A percentile compares a stretch with the other conserved stretches of the same genome.
These are phyloP conservation scores for Xylaria nigripes DNA, from an alignment of 495 filamentous ascomycete species.

Conservation along the genomic window DNA sequence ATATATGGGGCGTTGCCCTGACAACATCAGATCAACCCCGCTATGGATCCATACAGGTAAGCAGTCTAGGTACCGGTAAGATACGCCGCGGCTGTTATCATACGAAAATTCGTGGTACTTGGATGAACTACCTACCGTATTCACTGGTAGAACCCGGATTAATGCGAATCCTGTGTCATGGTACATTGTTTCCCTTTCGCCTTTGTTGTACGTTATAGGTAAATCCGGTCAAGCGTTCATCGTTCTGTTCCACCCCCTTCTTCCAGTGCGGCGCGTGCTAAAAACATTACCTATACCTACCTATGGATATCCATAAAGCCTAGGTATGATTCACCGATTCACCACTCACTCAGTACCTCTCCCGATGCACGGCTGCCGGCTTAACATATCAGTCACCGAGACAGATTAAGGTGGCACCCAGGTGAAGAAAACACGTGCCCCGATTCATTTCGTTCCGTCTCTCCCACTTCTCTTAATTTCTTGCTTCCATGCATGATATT, in stretches of 20 bases:
- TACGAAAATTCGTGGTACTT: background rate
- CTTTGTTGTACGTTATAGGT: no score
- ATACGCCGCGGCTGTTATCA: conserved; percentile 1
- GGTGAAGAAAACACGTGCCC: background rate
- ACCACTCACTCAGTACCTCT: background rate
- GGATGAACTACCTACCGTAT: background rate
- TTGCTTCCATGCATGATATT: background rate
- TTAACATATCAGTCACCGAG: no score
- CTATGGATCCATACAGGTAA: background rate
- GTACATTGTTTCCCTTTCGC: background rate
- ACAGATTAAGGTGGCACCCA: background rate
- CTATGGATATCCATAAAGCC: background rate
- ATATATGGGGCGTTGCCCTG: conserved; percentile 2
- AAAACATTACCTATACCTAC: no score
- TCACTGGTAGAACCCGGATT: no score
- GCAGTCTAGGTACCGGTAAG: background rate
- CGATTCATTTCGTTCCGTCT: background rate
- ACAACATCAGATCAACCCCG: conserved; percentile 4
- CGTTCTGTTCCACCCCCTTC: no score
- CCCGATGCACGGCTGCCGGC: background rate
- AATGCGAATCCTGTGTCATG: no score
- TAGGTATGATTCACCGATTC: background rate
- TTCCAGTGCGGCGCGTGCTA: no score
- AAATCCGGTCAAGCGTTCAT: no score
- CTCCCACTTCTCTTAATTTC: background rate